These are phyloP conservation scores for Sedum album DNA, from an alignment of 164 flowering plant genomes.

Conservation along the genomic window DNA sequence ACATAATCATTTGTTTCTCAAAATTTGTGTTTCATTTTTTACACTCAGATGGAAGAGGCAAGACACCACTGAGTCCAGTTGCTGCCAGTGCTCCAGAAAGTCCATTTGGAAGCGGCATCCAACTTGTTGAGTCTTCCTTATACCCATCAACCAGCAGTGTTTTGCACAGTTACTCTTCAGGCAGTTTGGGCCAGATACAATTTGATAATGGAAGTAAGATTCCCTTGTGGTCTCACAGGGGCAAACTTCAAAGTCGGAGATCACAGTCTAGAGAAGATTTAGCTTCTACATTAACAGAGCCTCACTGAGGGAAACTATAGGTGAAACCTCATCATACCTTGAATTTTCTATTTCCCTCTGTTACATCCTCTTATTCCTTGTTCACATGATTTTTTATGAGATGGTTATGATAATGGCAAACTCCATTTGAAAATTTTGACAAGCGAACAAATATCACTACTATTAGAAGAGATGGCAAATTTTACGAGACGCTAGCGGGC, in stretches of 20 bases:
- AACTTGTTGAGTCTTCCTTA: conserved; percentile 60
- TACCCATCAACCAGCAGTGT: conserved; percentile 62
- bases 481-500: too few species aligned
- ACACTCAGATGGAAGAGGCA: conserved; percentile 54
- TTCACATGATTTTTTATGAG: conserved; percentile 1
- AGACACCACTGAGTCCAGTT: conserved; percentile 92
- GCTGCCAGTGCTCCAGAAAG: conserved; percentile 40
- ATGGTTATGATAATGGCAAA: conserved; percentile 5
- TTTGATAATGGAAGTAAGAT: conserved; percentile 49
- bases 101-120: conserved; percentile 62
- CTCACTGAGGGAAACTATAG: conserved; percentile 59
- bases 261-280: conserved; percentile 98
- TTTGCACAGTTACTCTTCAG: conserved; percentile 79
- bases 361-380: conserved; percentile 7
- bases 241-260: conserved; percentile 94
- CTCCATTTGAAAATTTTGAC: conserved; percentile 6
- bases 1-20: not conserved
- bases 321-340: not conserved
- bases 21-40: conserved; percentile 1
- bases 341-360: not conserved
- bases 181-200: conserved; percentile 88
- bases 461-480: too few species aligned
- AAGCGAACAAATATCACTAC: too few species aligned
- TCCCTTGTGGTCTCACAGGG: conserved; percentile 73
- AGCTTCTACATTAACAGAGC: conserved; percentile 60